Evolutionary conservation across 805 yeast species (phyloP).

Genomic region (Starmerella scarabaei): DNA sequence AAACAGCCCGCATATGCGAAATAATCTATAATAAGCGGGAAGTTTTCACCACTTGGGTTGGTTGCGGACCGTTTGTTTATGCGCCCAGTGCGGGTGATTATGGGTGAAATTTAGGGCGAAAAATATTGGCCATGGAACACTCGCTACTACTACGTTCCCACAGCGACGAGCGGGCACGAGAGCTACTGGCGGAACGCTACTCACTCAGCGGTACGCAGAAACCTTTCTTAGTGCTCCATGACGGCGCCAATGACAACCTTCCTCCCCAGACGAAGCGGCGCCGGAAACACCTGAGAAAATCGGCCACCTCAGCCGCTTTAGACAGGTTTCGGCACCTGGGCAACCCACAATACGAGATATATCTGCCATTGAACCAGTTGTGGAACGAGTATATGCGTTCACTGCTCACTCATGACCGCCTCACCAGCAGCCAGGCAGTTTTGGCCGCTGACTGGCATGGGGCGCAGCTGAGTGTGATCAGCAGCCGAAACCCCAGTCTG

Average conservation of each 20-base stretch:
- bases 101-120: too few species aligned
- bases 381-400: constrained; percentile 63
- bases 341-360: constrained; percentile 34
- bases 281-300: constrained; percentile 22
- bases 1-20: constrained; percentile 33
- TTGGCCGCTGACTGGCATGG: constrained; percentile 77
- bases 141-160: constrained; percentile 25
- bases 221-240: constrained; percentile 26
- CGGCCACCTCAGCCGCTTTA: constrained; percentile 26
- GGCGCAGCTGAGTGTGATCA: constrained; percentile 45
- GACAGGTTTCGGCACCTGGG: constrained; percentile 23
- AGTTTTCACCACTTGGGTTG: too few species aligned
- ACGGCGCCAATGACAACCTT: constrained; percentile 4
- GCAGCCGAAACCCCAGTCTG: constrained; percentile 42
- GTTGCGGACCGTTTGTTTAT: too few species aligned
- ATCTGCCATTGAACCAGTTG: constrained; percentile 42
- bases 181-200: constrained; percentile 30
- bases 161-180: constrained; percentile 23
- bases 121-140: constrained; percentile 18
- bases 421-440: constrained; percentile 29
- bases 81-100: too few species aligned
- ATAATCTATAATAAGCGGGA: background rate
- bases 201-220: constrained; percentile 27
- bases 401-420: constrained; percentile 1
- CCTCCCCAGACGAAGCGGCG: constrained; percentile 11